A percentile compares a stretch with the other conserved stretches of the same genome.
phyloP scores from a whole-genome alignment of 2,329 filamentous ascomycete species.

The Colletotrichum graminicola region DNA sequence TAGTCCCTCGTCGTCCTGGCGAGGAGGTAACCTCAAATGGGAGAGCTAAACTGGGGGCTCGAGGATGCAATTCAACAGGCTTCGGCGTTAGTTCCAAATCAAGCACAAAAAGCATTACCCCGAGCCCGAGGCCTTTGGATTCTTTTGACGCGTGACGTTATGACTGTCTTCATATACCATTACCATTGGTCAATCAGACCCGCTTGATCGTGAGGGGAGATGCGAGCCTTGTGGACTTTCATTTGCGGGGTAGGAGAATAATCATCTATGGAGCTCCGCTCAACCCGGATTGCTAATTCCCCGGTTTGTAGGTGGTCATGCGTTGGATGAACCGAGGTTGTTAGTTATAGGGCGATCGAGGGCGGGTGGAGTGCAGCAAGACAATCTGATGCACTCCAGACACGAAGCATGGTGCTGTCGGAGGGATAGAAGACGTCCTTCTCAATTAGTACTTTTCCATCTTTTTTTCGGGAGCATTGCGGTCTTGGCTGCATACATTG shows the following conservation, averaged over 20 bases:
- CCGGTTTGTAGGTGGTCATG: neutral
- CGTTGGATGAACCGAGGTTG: neutral
- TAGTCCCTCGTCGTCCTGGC: neutral
- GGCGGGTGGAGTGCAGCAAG: neutral
- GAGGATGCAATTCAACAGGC: neutral
- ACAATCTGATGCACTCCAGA: neutral
- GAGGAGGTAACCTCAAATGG: constrained; percentile 26
- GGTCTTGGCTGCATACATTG: neutral
- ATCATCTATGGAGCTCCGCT: neutral
- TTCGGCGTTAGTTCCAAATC: constrained; percentile 32
- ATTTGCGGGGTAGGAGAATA: constrained; percentile 9
- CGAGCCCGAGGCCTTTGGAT: constrained; percentile 1
- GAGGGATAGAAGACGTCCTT: neutral
- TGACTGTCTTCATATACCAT: neutral
- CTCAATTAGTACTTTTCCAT: neutral
- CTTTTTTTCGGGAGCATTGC: neutral
- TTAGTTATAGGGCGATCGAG: neutral
- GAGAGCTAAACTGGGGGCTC: neutral
- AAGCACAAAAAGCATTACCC: constrained; percentile 29
- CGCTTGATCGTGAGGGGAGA: constrained; percentile 20
- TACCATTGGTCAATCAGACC: constrained; percentile 13
- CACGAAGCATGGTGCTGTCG: neutral
- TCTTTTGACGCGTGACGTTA: constrained; percentile 1
- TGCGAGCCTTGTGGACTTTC: constrained; percentile 5
- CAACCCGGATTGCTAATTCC: neutral